Conservation (phyloP, 2,329 filamentous ascomycete species). For the Cordyceps cicadae region DNA sequence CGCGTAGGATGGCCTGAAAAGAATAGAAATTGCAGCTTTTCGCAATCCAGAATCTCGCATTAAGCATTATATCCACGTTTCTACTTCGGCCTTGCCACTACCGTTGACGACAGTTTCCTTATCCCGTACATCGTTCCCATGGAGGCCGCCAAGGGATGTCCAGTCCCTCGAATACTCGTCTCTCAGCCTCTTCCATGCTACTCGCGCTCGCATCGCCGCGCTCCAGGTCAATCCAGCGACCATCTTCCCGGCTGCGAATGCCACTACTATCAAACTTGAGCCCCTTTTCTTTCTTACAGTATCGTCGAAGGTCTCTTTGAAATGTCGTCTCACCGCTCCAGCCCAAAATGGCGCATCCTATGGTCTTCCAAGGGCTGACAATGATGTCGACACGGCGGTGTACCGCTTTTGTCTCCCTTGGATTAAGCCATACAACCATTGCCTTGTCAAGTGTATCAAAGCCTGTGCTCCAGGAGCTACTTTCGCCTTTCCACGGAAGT, state of each 20-base stretch:
- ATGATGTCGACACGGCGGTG: conserved; percentile 91
- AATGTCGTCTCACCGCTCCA: conserved; percentile 90
- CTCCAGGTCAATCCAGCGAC: conserved; percentile 64
- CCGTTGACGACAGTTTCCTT: neutral
- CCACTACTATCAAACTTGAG: conserved; percentile 93
- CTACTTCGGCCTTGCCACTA: neutral
- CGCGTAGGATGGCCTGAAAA: neutral
- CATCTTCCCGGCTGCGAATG: conserved; percentile 58
- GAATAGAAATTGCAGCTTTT: neutral
- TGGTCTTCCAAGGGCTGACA: conserved; percentile 77
- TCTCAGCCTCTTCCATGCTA: conserved; percentile 67
- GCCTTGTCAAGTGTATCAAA: conserved; percentile 91
- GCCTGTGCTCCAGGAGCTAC: conserved; percentile 38
- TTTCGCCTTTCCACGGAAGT: conserved; percentile 42
- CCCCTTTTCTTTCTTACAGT: conserved; percentile 61
- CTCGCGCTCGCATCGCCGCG: conserved; percentile 43
- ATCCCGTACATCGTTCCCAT: conserved; percentile 57
- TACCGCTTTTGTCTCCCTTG: conserved; percentile 23
- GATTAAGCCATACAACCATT: conserved; percentile 75
- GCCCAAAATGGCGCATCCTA: conserved; percentile 78
- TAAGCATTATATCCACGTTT: neutral
- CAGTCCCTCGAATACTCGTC: conserved; percentile 68
- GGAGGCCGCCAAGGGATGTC: conserved; percentile 60
- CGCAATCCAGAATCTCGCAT: neutral
- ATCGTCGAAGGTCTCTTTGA: conserved; percentile 73